Evolutionary conservation across 108 stramenopile species (phyloP).

Genomic region (Seminavis robusta): DNA sequence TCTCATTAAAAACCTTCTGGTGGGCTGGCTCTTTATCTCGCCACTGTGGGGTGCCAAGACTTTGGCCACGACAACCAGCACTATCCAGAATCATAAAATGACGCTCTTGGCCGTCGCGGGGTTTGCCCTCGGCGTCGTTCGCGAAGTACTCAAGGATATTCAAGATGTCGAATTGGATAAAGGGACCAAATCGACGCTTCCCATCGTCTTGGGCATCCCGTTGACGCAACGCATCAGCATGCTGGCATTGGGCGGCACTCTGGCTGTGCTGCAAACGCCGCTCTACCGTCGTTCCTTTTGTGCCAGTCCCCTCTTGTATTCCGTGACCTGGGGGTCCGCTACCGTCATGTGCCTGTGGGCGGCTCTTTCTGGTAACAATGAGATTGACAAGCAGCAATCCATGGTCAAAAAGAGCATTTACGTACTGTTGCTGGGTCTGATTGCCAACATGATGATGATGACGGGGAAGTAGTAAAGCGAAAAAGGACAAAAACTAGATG

Average conservation of each 20-base stretch:
- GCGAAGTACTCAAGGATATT: slow-evolving; percentile 38
- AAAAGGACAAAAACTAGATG: too few relatives aligned
- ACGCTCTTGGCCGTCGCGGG: slow-evolving; percentile 22
- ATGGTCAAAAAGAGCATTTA: slow-evolving; percentile 33
- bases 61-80: not conserved
- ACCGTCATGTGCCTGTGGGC: slow-evolving; percentile 18
- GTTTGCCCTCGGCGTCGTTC: slow-evolving; percentile 17
- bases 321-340: slow-evolving; percentile 11
- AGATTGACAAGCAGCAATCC: slow-evolving; percentile 7
- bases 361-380: slow-evolving; percentile 2
- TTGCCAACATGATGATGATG: slow-evolving; percentile 8
- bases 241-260: not conserved
- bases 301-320: slow-evolving; percentile 8
- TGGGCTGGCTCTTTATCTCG: slow-evolving; percentile 27
- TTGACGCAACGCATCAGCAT: slow-evolving; percentile 5
- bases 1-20: slow-evolving; percentile 29
- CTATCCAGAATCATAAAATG: slow-evolving; percentile 6
- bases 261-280: not conserved
- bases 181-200: slow-evolving; percentile 22
- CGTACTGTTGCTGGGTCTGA: slow-evolving; percentile 25
- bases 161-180: slow-evolving; percentile 35
- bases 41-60: slow-evolving; percentile 26
- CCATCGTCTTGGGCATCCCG: slow-evolving; percentile 19
- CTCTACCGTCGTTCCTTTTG: not conserved
- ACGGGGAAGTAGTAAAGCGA: not conserved